Base-by-base conservation (phyloP, 2,329 filamentous ascomycete genomes). In the Alternaria solani region DNA sequence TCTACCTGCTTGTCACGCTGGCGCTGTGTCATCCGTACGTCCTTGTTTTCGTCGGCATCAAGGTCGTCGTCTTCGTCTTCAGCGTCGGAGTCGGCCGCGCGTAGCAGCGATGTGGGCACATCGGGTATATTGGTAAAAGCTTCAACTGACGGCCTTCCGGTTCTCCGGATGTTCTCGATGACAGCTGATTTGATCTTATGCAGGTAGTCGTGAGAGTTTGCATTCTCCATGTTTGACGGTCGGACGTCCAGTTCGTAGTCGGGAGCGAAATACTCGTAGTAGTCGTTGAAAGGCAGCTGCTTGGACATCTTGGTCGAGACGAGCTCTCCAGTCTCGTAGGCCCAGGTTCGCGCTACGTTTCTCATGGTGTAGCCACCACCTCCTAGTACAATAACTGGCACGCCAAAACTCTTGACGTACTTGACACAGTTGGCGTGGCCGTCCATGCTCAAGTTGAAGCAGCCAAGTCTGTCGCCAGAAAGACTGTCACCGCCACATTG, bases 211-310 rank as follows among this genome's bases (percentile, higher is more conserved):
- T 81, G 84, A 4, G 87, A 88, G 69, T 91, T 91, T 26, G 88
- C 87, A 67, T 91, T 91, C 70, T 91, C 88, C 88, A 91, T 91
- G 69, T 91, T 91, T 2, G 87, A 90, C 0, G 88, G 87, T 26
- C 87, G 85, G 18, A 91, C 88, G 69, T 90, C 87, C 42, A 91
- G 82, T 75, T 91, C 87, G 73, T 89, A 91, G 71, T 91, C 88
- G 2, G 88, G 88, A 6, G 85, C 87, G 72, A 90, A 91, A 73
- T 91, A 91, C 83, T 90, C 88, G 74, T 98, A 98, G 79, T 98
- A 98, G 82, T 98, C 94, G 65, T 97, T 98, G 79, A 93, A 98
- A 0, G 94, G 94, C 41, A 98, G 84, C n/a, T 91, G 89, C 5
- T 90, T 86, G 11, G 88, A 86, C 86, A 98, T 92, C 30, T 92